These are phyloP conservation scores for Hexamita inflata DNA, from an alignment of 208 protist genomes.

Conservation along the genomic window DNA sequence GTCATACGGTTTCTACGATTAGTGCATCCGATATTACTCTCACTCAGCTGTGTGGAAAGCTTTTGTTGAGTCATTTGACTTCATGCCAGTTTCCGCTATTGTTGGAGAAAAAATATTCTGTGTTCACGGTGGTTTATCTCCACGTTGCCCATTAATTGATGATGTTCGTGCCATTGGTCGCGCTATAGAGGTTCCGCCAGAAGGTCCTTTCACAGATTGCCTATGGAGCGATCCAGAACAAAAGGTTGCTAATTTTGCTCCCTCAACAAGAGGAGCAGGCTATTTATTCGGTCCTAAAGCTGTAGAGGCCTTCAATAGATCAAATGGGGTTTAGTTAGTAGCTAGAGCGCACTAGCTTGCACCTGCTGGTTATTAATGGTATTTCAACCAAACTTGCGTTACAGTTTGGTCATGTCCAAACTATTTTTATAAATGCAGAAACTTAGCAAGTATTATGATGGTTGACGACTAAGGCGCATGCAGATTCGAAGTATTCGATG, in stretches of 20 bases:
- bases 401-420: constrained; percentile 96
- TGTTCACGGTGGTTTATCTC: constrained; percentile 45
- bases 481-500: constrained; percentile 18
- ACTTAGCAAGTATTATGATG: constrained; percentile 36
- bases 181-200: constrained; percentile 29
- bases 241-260: constrained; percentile 1
- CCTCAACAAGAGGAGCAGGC: constrained; percentile 39
- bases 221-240: constrained; percentile 34
- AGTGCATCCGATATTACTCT: constrained; percentile 38
- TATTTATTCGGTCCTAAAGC: constrained; percentile 36
- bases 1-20: constrained; percentile 45
- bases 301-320: constrained; percentile 16
- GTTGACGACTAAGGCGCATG: constrained; percentile 21
- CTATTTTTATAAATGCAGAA: constrained; percentile 89
- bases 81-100: constrained; percentile 32
- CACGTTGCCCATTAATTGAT: constrained; percentile 33
- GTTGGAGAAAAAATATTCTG: constrained; percentile 30
- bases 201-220: constrained; percentile 34
- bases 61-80: constrained; percentile 42
- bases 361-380: constrained; percentile 80
- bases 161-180: constrained; percentile 27
- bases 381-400: constrained; percentile 82
- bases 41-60: constrained; percentile 33
- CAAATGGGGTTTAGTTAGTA: constrained; percentile 32
- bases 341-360: constrained; percentile 39